Evolutionary conservation across 306 rosid species (phyloP), one percentile per base, ranked within the genome.

Genomic region (Malus asiatica): DNA sequence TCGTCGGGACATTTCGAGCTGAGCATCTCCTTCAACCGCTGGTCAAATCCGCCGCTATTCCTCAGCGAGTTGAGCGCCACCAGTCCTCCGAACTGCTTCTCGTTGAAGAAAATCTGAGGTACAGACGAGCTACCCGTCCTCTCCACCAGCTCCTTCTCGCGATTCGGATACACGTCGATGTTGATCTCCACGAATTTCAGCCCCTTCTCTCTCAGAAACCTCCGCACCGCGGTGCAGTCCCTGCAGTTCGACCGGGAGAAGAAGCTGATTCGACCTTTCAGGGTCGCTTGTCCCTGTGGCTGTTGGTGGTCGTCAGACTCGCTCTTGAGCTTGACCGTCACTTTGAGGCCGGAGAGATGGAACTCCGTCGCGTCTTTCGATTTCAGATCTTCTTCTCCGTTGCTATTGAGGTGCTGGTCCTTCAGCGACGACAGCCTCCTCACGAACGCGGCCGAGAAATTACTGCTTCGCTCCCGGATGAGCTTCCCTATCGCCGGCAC

Each of bases 51-150:
- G 0, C 97, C 99, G 38, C 97, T 87, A 69, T 92, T 96, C 66
- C 98, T 76, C 32, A 90, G 68, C n/a, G 97, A 90, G 57, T 96
- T 96, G 74, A 96, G 76, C n/a, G 90, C 93, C 55, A 90, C 97
- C 48, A 96, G 76, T 0, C 99, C 98, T 1, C 99, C 99, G 1
- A 96, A 82, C 6, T 88, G 72, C 83, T 87, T 92, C 86, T 92
- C 97, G 89, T 96, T 96, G 87, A 96, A 92, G 93, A 96, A 96
- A 63, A 92, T 86, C 86, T 84, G 86, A 57, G 99, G 99, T 68
- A 96, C 99, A 4, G 93, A 53, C 7, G 77, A 12, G 48, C n/a
- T 77, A 0, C 96, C 99, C 0, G 99, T 86, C 53, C 96, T 77
- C 30, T 87, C 82, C 1, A 78, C n/a, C 1, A 96, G 87, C 88